phyloP scores from a whole-genome alignment of 2,329 filamentous ascomycete species.

The Alternaria consortialis region DNA sequence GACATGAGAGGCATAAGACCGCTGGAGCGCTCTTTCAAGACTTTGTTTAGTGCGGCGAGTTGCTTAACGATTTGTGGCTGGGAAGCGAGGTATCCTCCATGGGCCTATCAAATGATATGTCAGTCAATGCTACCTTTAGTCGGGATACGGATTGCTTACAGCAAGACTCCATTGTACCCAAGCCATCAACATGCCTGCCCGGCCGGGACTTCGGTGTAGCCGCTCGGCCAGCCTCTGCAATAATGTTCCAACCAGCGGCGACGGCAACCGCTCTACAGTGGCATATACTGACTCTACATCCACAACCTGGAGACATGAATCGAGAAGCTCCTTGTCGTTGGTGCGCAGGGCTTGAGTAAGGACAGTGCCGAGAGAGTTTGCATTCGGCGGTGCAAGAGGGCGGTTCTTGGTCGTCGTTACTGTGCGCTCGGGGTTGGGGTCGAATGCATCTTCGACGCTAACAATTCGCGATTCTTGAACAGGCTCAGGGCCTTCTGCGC shows the following conservation, averaged over 20 bases:
- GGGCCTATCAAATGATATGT: conserved; percentile 59
- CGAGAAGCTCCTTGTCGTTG: conserved; percentile 87
- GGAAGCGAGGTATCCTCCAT: conserved; percentile 88
- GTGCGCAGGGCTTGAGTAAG: conserved; percentile 91
- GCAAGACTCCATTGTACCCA: conserved; percentile 83
- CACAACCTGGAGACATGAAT: conserved; percentile 86
- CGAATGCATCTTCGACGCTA: conserved; percentile 72
- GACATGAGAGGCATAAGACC: conserved; percentile 83
- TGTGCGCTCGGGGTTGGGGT: conserved; percentile 55
- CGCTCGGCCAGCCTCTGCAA: conserved; percentile 86
- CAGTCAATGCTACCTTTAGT: not conserved
- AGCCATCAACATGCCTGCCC: conserved; percentile 87
- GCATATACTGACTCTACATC: conserved; percentile 81
- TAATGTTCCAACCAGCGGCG: conserved; percentile 78
- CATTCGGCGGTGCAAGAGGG: conserved; percentile 69
- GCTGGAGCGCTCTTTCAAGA: conserved; percentile 84
- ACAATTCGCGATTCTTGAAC: conserved; percentile 61
- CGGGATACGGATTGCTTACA: not conserved
- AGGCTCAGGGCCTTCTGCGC: conserved; percentile 62
- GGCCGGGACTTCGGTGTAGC: conserved; percentile 84
- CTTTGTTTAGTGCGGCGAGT: conserved; percentile 81
- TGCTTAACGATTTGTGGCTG: conserved; percentile 84
- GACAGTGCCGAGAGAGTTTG: conserved; percentile 88
- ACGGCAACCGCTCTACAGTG: conserved; percentile 91
- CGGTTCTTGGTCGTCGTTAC: conserved; percentile 54